Evolutionary conservation across 306 rosid species (phyloP), one percentile per base, ranked within the genome.

Genomic region (Gynostemma pentaphyllum): DNA sequence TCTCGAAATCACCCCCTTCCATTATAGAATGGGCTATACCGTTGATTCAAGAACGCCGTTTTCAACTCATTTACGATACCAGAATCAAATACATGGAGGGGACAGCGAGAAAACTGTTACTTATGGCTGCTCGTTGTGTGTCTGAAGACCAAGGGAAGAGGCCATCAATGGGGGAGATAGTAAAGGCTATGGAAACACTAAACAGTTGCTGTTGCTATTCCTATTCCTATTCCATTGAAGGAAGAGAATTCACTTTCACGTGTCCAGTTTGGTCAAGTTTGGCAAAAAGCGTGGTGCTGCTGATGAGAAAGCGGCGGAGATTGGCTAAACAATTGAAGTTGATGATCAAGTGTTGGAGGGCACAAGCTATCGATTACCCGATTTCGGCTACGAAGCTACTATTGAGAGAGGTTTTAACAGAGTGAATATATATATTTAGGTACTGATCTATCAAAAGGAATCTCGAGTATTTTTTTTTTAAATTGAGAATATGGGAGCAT

Each of bases 1-100:
- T 79, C 6, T 15, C 34, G 1, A 72, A 67, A 5, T 39, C 76
- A 1, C 82, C 84, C 0, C 22, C 80, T 16, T 73, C 72, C 0
- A 19, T 81, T 2, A 77, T 73, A 29, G 90, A 76, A 1, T 79
- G 87, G 87, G 87, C 90, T 16, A 16, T 27, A 7, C 80, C 73
- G 2, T 52, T 84, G 16, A 79, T 84, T 29, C 4, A 68, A 13
- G 26, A 45, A 1, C 39, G 37, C 0, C 4, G 42, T 1, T 8
- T 54, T 0, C 23, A 29, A 1, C 64, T 76, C 18, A 52, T 79
- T 6, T 72, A 64, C 23, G 87, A 81, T 46, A 0, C 28, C 1
- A 76, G 81, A 45, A 18, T 75, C 2, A 1, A 27, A 0, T 19
- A 57, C 62, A 47, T 79, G 78, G 77, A 24, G 12, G 44, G 52